Conservation (phyloP, 78 protist genomes). For the Dictyostelium firmibasis region DNA sequence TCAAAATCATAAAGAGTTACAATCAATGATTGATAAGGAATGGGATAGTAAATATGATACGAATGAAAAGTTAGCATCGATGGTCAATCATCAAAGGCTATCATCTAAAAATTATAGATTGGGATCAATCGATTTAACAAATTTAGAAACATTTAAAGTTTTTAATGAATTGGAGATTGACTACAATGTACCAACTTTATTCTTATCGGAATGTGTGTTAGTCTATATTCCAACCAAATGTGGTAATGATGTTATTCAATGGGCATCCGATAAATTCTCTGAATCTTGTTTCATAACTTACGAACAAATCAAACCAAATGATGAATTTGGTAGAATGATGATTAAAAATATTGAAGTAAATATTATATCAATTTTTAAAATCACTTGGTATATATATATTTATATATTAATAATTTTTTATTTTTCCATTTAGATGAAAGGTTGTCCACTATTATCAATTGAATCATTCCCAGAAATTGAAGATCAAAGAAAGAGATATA, state of each 20-base stretch:
- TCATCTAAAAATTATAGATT: constrained; percentile 2
- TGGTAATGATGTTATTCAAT: constrained; percentile 45
- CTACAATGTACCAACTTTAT: constrained; percentile 59
- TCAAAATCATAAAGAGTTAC: not conserved
- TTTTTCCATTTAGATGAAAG: constrained; percentile 14
- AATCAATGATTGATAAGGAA: not conserved
- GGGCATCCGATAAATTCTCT: constrained; percentile 40
- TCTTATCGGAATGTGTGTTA: constrained; percentile 74
- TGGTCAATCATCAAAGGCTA: not conserved
- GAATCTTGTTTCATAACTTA: constrained; percentile 65
- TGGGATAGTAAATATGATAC: not conserved
- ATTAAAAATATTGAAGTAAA: constrained; percentile 75
- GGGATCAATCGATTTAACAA: constrained; percentile 24
- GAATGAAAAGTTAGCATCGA: not conserved
- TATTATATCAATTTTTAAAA: not conserved
- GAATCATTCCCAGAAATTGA: constrained; percentile 60
- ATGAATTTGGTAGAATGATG: constrained; percentile 82
- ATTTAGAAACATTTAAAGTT: constrained; percentile 3
- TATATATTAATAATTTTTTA: not conserved
- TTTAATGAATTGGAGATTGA: constrained; percentile 10
- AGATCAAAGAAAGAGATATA: constrained; percentile 61
- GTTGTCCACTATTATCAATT: constrained; percentile 76
- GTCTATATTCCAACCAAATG: constrained; percentile 52
- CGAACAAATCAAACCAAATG: constrained; percentile 82
- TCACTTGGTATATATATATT: too few species aligned